Conservation (phyloP, 2,329 filamentous ascomycete genomes). For the Kalaharituber pfeilii region DNA sequence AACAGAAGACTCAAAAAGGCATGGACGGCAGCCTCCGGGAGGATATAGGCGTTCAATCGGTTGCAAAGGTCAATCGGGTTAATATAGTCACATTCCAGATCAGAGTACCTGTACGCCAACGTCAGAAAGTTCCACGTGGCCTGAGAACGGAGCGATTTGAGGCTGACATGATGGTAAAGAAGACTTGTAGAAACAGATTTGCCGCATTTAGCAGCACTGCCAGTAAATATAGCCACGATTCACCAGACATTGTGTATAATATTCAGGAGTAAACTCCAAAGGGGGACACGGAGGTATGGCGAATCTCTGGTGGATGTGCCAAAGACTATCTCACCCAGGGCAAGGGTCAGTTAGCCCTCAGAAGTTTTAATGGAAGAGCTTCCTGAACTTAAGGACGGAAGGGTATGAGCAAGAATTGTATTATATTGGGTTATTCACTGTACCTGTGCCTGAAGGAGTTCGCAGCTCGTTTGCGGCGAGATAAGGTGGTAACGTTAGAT, state of each 20-base stretch:
- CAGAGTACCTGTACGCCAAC: slow-evolving; percentile 28
- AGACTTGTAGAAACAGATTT: slow-evolving; percentile 98
- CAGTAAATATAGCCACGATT: slow-evolving; percentile 96
- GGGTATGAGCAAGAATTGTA: too few relatives aligned
- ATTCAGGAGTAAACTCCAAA: neutral
- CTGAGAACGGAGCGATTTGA: neutral
- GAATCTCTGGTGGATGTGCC: neutral
- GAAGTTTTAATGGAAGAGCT: too few relatives aligned
- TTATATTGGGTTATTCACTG: too few relatives aligned
- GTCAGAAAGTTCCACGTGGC: neutral
- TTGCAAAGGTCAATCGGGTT: slow-evolving; percentile 99
- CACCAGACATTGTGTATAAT: slow-evolving; percentile 57
- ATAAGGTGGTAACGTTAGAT: neutral
- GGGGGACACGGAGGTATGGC: neutral
- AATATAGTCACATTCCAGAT: slow-evolving; percentile 99
- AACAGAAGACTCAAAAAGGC: slow-evolving; percentile 91
- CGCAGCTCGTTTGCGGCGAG: too few relatives aligned
- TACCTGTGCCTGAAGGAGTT: too few relatives aligned
- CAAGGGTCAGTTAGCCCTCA: neutral
- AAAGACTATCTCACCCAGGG: neutral
- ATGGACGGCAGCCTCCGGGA: slow-evolving; percentile 94
- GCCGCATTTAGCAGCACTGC: slow-evolving; percentile 98
- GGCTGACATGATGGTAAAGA: slow-evolving; percentile 98
- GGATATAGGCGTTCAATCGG: slow-evolving; percentile 98
- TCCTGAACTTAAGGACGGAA: too few relatives aligned